Base-by-base conservation (phyloP, 2,329 filamentous ascomycete species). In the Fonsecaea multimorphosa region DNA sequence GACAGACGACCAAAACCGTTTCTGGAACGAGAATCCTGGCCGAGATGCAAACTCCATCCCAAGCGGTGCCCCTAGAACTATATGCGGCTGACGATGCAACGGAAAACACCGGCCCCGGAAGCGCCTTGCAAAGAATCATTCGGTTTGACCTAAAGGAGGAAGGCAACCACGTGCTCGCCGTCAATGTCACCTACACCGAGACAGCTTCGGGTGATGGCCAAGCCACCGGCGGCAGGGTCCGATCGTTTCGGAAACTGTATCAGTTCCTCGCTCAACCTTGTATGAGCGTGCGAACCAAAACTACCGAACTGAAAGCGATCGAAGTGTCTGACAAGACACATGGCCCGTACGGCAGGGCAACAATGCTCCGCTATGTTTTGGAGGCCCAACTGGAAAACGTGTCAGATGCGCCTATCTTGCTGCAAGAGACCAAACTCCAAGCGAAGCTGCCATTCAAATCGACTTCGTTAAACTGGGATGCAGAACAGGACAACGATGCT, bases 321-420 rank as follows among this genome's bases (percentile, higher is more conserved):
- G 79, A 76, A 58, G 79, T 80, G 22, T 77, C 80, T n/a, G 80
- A 81, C 62, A 80, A 81, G 62, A 74, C 76, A 16, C 68, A 80
- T 4, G 79, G 78, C 0, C 80, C 80, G 32, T 80, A 81, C 70
- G 79, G 78, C 31, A 80, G 79, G 68, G 72, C 75, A 3, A 73
- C 76, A 40, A 72, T 78, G 51, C 72, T 79, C 51, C 77, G 78
- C 63, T 97, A 92, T 85, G 88, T 92, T 14, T 83, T 99, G 57
- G 95, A 99, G 78, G 95, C 94, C 29, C 95, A 99, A 80, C 79
- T 99, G 65, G 95, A 99, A 81, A 99, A 98, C 78, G 91, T 93
- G 74, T 92, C 92, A 54, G 93, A 97, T 76, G 89, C 89, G 52
- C 83, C 88, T 3, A 90, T 98, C 70, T 87, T 91, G 74, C 84